Base-by-base conservation (phyloP, 208 protist species). In the Plasmodiophora brassicae region DNA sequence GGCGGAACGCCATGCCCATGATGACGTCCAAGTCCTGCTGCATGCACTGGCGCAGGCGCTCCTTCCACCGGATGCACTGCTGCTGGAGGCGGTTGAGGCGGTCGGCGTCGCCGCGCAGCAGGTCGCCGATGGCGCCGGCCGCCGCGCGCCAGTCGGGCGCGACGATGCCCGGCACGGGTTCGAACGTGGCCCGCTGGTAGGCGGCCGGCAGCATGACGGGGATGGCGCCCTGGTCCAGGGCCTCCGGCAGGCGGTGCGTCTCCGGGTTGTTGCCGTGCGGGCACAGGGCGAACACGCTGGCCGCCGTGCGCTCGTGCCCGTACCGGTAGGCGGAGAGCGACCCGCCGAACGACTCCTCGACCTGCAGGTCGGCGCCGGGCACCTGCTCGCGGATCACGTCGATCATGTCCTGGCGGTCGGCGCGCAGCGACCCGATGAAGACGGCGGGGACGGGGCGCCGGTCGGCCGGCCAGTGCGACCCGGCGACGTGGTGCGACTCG, bases 251-350 rank as follows among this genome's bases (percentile, higher is more conserved):
- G 5, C 65, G 5, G 41, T 78, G 65, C 14, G 65, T 78, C 65
- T 78, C 65, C 5, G 65, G 65, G 65, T 78, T 78, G n/a, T 78
- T 78, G n/a, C 65, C 65, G n/a, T 8, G 5, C 65, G 65, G 65
- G 41, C 32, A 14, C 65, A 78, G 65, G n/a, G 65, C 65, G 65
- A 78, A 78, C 65, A 78, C 65, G n/a, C 14, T 32, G 41, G 32
- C 41, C 10, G 65, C 65, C 10, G n/a, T 78, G 10, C 65, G 65
- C n/a, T 36, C 14, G 41, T 38, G n/a, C 5, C 65, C 65, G n/a
- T 78, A 78, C 41, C n/a, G 14, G n/a, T 36, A 78, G 10, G 65
- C 32, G n/a, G 14, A 14, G 20, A 32, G 20, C 32, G 10, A 5
- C 32, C 65, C 65, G 65, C 65, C 65, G 65, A 78, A 78, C 32